Conservation (phyloP, 805 yeast genomes). For the Phaffomyces opuntiae region DNA sequence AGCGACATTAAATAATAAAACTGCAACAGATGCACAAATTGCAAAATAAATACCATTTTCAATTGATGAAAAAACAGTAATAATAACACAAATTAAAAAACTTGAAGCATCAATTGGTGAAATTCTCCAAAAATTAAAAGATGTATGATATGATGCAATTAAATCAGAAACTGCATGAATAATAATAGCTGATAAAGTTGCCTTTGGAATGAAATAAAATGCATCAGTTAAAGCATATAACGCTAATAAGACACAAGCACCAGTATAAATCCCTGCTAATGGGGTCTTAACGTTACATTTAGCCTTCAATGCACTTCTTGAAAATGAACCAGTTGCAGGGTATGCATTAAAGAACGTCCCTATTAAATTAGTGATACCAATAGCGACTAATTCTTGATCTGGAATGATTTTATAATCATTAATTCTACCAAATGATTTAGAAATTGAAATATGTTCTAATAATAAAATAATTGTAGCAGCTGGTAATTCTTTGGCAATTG, state of each 20-base stretch:
- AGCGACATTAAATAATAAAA: constrained; percentile 65
- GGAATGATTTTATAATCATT: constrained; percentile 89
- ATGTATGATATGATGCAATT: constrained; percentile 59
- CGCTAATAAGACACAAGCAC: constrained; percentile 81
- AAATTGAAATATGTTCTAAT: constrained; percentile 87
- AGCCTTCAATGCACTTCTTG: constrained; percentile 89
- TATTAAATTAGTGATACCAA: constrained; percentile 83
- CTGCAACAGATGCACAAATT: constrained; percentile 73
- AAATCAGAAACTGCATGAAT: constrained; percentile 91
- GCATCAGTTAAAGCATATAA: constrained; percentile 77
- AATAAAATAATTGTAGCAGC: constrained; percentile 77
- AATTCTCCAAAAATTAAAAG: constrained; percentile 64
- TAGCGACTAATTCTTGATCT: constrained; percentile 90
- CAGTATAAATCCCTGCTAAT: constrained; percentile 84
- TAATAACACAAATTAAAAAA: constrained; percentile 20
- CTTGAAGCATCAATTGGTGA: constrained; percentile 39
- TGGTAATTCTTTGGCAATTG: constrained; percentile 73
- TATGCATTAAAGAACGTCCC: constrained; percentile 92
- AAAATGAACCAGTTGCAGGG: constrained; percentile 94
- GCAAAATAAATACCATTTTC: constrained; percentile 92
- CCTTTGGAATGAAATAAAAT: constrained; percentile 86
- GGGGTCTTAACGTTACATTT: constrained; percentile 96
- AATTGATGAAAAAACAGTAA: constrained; percentile 38
- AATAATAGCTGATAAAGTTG: constrained; percentile 79
- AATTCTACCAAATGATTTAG: constrained; percentile 89